These are phyloP conservation scores for Helianthus annuus DNA, from an alignment of 129 eudicot species.

Conservation along the genomic window HanXRQr2.0-SUNRISE NC_035448.2:49197425-49197924, in stretches of 20 bases:
- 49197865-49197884: conserved; percentile 9
- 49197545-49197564: conserved; percentile 81
- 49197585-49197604: conserved; percentile 66
- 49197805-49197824: conserved; percentile 79
- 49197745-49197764: conserved; percentile 17
- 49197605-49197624: conserved; percentile 58
- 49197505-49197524: conserved; percentile 57
- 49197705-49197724: conserved; percentile 57
- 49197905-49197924: neutral
- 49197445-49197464: conserved; percentile 50
- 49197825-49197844: conserved; percentile 22
- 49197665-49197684: conserved; percentile 51
- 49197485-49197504: conserved; percentile 55
- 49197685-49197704: conserved; percentile 45
- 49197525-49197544: conserved; percentile 75
- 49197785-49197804: conserved; percentile 50
- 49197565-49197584: conserved; percentile 47
- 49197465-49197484: conserved; percentile 67
- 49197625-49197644: conserved; percentile 65
- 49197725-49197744: conserved; percentile 9
- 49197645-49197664: conserved; percentile 74
- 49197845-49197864: neutral
- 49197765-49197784: conserved; percentile 60
- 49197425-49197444: conserved; percentile 52
- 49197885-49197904: neutral